Conservation (phyloP, 106 monocot genomes). For the Triglochin maritima region DNA sequence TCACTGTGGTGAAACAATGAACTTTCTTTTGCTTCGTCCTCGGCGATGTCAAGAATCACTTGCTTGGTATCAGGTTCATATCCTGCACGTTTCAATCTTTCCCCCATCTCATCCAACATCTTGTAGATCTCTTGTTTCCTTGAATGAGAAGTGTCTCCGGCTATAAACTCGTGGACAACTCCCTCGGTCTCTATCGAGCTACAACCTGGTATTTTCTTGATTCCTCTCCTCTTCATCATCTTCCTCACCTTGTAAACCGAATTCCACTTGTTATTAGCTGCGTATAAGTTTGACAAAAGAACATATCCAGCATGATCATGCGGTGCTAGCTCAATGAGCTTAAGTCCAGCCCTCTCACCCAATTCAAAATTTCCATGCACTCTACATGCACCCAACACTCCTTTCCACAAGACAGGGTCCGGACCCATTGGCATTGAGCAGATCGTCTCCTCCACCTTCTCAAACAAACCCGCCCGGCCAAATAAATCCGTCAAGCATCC, state of each 20-base stretch:
- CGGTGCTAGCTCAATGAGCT: constrained; percentile 36
- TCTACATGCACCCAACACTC: constrained; percentile 48
- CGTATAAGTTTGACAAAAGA: constrained; percentile 50
- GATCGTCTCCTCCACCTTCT: constrained; percentile 38
- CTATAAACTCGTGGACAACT: constrained; percentile 15
- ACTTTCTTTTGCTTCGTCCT: constrained; percentile 1
- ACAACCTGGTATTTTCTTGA: constrained; percentile 40
- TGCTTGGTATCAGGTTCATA: constrained; percentile 8
- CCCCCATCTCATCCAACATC: constrained; percentile 11
- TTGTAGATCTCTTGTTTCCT: constrained; percentile 2
- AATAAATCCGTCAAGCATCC: constrained; percentile 68
- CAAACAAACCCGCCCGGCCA: constrained; percentile 38
- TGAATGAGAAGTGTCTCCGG: constrained; percentile 13
- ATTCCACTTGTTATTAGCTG: constrained; percentile 32
- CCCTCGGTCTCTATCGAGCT: constrained; percentile 18
- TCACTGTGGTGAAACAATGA: constrained; percentile 15
- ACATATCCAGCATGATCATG: constrained; percentile 48
- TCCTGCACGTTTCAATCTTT: constrained; percentile 4
- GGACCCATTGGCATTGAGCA: constrained; percentile 45
- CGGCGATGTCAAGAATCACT: constrained; percentile 8
- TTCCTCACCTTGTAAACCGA: constrained; percentile 35
- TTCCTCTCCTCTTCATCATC: constrained; percentile 42
- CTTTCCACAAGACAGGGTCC: constrained; percentile 51
- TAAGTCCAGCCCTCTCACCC: constrained; percentile 41
- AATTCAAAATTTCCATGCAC: constrained; percentile 30